Evolutionary conservation across 441 rosid genomes (phyloP), one percentile per base, ranked within the genome.

Genomic region (Dalechampia spathulata): DNA sequence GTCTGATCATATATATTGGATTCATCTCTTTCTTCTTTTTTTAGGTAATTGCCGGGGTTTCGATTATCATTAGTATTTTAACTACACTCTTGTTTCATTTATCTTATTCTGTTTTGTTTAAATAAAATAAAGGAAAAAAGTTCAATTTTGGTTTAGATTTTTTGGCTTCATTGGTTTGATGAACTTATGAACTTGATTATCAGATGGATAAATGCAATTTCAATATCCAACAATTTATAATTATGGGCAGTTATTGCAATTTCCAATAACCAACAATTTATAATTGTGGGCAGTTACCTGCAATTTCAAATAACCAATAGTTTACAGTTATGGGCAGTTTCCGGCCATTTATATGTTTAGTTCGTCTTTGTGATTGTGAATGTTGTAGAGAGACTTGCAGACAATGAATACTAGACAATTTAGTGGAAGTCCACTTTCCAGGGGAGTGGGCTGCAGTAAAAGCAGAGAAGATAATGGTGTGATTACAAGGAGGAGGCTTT

Each of bases 401-500:
- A 61, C 6, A 49, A 75, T 80, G 87, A 67, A 67, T 16, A 64
- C 76, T 41, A 71, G 77, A 40, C 76, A 72, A 69, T 58, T 78
- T 14, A 57, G 72, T 44, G 76, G 79, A 49, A 46, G 58, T 40
- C 41, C 66, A 49, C 55, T 75, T 43, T 60, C 63, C 40, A 39
- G 34, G 55, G 85, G 83, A 41, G 55, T 81, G 62, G 34, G 34
- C 8, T 3, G 34, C 34, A 37, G 61, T 56, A 65, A 74, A 58
- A 69, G 44, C 36, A 46, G 49, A 27, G 69, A 61, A 38, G 60
- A 62, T 45, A 60, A 64, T 54, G 39, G 34, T 4, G 56, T 38
- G 2, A 62, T 63, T 34, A 23, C 54, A 51, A 55, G 28, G 4
- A 59, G 66, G 44, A 71, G 48, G 8, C 26, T 32, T 44, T 76